phyloP scores from a whole-genome alignment of 352 stramenopile species.

The Pythium volutum region DNA sequence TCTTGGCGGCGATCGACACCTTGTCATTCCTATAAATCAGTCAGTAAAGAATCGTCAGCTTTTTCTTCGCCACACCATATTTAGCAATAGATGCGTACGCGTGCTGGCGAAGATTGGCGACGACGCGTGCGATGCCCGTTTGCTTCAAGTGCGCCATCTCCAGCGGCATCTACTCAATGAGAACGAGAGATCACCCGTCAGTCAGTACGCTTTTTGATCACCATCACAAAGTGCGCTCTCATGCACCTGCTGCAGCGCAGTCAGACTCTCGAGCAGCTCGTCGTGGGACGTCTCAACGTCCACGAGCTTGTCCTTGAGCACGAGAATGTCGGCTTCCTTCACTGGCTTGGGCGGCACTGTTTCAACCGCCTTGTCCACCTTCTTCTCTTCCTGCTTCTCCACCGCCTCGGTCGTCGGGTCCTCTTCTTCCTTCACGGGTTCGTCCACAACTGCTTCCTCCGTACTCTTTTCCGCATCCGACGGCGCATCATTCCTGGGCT shows the following conservation, averaged over 20 bases:
- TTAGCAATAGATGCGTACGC: conserved; percentile 39
- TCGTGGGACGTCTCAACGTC: conserved; percentile 55
- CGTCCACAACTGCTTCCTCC: not conserved
- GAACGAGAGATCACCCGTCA: not conserved
- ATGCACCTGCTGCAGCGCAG: conserved; percentile 38
- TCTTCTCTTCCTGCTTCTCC: not conserved
- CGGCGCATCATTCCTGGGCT: not conserved
- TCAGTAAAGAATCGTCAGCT: conserved; percentile 1
- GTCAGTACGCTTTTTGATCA: not conserved
- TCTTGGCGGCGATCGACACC: conserved; percentile 61
- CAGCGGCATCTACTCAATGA: conserved; percentile 38
- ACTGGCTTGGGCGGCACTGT: conserved; percentile 39
- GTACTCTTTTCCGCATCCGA: not conserved
- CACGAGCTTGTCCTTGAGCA: conserved; percentile 56
- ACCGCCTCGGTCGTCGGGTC: not conserved
- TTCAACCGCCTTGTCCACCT: conserved; percentile 21
- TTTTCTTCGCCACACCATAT: not conserved
- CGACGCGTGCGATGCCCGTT: conserved; percentile 56
- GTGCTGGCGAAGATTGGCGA: conserved; percentile 70
- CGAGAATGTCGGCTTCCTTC: conserved; percentile 51
- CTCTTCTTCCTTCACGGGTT: conserved; percentile 8
- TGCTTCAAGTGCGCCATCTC: conserved; percentile 63
- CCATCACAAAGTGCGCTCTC: not conserved
- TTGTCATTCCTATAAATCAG: conserved; percentile 58
- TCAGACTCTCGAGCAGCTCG: conserved; percentile 55